Conservation (phyloP, 345 rosid species). For the Citrus australasica region DNA sequence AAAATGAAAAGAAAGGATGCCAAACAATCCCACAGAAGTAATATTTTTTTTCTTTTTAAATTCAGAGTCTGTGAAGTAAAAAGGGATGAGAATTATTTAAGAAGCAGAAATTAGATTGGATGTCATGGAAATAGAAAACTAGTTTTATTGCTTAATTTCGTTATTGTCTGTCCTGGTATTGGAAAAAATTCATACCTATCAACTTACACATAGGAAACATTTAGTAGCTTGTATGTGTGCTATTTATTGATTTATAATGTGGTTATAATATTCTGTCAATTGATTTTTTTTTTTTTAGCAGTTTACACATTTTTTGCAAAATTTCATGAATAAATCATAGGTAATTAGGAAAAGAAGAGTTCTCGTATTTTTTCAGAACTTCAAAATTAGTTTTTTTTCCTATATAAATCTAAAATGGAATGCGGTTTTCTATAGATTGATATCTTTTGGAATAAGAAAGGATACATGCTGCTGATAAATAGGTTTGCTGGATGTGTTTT, state of each 20-base stretch:
- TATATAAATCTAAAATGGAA: too few species aligned
- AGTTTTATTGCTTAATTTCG: background rate
- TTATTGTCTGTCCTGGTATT: background rate
- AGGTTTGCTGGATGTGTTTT: background rate
- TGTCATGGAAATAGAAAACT: background rate
- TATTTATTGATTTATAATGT: background rate
- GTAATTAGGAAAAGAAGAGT: background rate
- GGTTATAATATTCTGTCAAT: background rate
- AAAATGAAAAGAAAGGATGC: too few species aligned
- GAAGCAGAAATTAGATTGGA: background rate
- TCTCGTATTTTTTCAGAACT: background rate
- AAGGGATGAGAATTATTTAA: background rate
- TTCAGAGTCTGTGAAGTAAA: background rate
- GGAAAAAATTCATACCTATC: background rate
- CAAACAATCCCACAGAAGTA: background rate
- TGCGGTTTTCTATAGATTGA: background rate
- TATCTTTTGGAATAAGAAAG: background rate
- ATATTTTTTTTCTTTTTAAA: background rate
- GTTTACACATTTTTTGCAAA: background rate
- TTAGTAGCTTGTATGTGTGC: background rate
- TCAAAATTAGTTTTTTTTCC: too few species aligned
- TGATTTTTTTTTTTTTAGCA: background rate
- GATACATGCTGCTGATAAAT: background rate
- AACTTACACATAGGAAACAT: background rate
- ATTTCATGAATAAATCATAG: background rate